Base-by-base conservation (phyloP, 345 rosid species). In the Tarenaya hassleriana region DNA sequence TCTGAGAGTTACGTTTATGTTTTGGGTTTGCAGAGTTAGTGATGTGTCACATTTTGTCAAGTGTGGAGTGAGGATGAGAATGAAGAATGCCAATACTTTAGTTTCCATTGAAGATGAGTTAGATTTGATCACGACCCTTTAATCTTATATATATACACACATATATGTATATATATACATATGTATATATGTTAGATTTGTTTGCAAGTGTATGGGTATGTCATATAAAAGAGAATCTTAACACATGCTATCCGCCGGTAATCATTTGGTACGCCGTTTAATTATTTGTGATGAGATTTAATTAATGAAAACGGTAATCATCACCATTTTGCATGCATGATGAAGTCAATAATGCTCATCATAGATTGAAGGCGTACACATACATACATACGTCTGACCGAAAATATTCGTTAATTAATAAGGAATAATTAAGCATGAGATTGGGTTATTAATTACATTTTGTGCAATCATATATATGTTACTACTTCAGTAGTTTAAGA, bases 201-300 rank as follows among this genome's bases (percentile, higher is more conserved):
- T 37, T 50, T 37, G 48, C 31, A 57, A 37, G 35, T 33, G 35
- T 33, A 33, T n/a, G n/a, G n/a, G n/a, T 33, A 14, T 57, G 12
- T 19, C 29, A 65, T 15, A 20, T n/a, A 45, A 58, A 3, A n/a
- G n/a, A 51, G 64, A 65, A 65, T 65, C 58, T 65, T 37, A 51
- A 11, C 64, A 58, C 64, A 65, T 65, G 69, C 15, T 43, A 11
- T 50, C n/a, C n/a, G n/a, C n/a, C n/a, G n/a, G n/a, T n/a, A n/a
- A n/a, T n/a, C n/a, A n/a, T n/a, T n/a, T n/a, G n/a, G n/a, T n/a
- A n/a, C n/a, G n/a, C n/a, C n/a, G n/a, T n/a, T n/a, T n/a, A n/a
- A n/a, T n/a, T n/a, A n/a, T n/a, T n/a, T n/a, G n/a, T n/a, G n/a
- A n/a, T n/a, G n/a, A n/a, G n/a, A n/a, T n/a, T n/a, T n/a, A n/a